These are phyloP conservation scores for Tulasnella sp. DNA, from an alignment of 768 basidiomycete species.

Conservation along the genomic window DNA sequence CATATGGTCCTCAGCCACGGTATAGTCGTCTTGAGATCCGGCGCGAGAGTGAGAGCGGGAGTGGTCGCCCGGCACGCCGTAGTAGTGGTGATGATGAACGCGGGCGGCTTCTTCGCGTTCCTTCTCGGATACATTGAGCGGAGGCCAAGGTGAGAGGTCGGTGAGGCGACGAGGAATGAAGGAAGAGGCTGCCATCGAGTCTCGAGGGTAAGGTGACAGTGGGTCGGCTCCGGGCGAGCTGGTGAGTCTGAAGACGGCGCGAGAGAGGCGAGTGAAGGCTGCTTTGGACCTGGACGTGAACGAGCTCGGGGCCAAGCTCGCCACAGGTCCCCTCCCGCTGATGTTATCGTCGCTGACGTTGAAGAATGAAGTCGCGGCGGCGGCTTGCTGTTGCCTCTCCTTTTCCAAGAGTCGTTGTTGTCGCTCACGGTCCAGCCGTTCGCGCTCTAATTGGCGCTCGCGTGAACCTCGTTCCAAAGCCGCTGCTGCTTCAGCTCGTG, in stretches of 20 bases:
- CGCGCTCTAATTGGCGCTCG: slow-evolving; percentile 23
- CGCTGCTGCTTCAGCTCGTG: slow-evolving; percentile 30
- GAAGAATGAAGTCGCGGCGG: neutral
- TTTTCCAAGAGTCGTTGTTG: slow-evolving; percentile 26
- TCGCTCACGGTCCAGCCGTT: slow-evolving; percentile 31
- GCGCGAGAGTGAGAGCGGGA: slow-evolving; percentile 8
- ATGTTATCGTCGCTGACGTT: neutral
- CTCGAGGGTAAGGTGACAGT: slow-evolving; percentile 28
- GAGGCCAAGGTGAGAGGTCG: slow-evolving; percentile 31
- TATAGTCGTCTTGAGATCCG: neutral
- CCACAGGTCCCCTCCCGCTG: neutral
- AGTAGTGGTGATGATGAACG: slow-evolving; percentile 26
- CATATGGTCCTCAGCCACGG: slow-evolving; percentile 12
- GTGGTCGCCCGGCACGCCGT: neutral
- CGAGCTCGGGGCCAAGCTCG: slow-evolving; percentile 13
- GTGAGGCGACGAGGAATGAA: slow-evolving; percentile 11
- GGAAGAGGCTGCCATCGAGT: slow-evolving; percentile 15
- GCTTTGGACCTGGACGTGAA: slow-evolving; percentile 27
- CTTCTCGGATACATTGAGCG: slow-evolving; percentile 29
- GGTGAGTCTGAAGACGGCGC: slow-evolving; percentile 28
- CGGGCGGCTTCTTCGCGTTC: slow-evolving; percentile 10
- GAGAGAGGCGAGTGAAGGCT: slow-evolving; percentile 15
- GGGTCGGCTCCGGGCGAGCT: slow-evolving; percentile 3
- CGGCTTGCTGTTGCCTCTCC: slow-evolving; percentile 9
- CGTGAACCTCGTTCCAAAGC: slow-evolving; percentile 27